These are phyloP conservation scores for Saccharomycopsis sp. DNA, from an alignment of 805 yeast species.

Conservation along the genomic window DNA sequence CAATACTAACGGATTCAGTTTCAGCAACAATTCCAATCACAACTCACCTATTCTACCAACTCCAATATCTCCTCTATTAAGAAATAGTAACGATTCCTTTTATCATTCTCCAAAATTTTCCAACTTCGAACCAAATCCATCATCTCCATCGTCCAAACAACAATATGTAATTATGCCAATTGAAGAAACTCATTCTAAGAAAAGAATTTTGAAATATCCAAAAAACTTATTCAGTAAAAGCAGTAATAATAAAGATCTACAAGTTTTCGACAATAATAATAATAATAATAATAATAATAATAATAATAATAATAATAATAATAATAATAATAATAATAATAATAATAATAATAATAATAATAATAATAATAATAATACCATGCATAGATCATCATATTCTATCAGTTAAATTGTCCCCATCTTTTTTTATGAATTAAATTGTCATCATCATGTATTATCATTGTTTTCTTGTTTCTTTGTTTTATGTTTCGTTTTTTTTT, in stretches of 20 bases:
- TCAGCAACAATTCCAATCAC: too few species aligned
- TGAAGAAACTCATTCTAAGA: not conserved
- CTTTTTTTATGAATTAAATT: too few species aligned
- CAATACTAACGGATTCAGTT: not conserved
- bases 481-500: too few species aligned
- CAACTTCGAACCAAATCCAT: too few species aligned
- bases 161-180: constrained; percentile 3
- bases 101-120: constrained; percentile 2
- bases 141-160: constrained; percentile 5
- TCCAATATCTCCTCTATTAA: constrained; percentile 2
- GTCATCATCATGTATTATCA: too few species aligned
- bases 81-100: not conserved
- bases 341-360: too few species aligned
- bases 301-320: too few species aligned
- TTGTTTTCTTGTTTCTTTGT: too few species aligned
- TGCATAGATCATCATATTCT: not conserved
- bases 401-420: too few species aligned
- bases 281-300: too few species aligned
- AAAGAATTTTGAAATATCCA: constrained; percentile 14
- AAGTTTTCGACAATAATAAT: not conserved
- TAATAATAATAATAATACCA: not conserved
- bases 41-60: not conserved
- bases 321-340: too few species aligned
- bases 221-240: constrained; percentile 12
- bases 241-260: not conserved